Base-by-base conservation (phyloP, 768 basidiomycete genomes). In the Russula sp. region DNA sequence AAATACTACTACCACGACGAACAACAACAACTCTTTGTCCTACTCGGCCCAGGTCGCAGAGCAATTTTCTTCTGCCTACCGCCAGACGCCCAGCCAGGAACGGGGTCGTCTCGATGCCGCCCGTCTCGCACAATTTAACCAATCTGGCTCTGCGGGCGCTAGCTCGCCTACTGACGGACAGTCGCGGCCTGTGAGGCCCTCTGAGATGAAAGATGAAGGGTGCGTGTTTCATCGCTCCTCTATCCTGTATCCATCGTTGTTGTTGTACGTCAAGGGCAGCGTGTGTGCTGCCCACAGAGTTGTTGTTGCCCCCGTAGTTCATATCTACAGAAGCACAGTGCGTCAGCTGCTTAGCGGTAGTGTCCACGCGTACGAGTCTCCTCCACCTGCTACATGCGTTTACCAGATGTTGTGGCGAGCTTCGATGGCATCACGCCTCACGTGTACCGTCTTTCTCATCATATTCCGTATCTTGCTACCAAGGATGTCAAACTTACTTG, bases 161-260 rank as follows among this genome's bases (percentile, higher is more conserved):
- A 22, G 34, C 44, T 20, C 11, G 6, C 18, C 11, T n/a, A n/a
- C n/a, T 14, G 59, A 54, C n/a, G 59, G 36, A 16, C 60, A 44
- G 18, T 9, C 13, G 72, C 83, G 90, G 51, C 86, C 83, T 38
- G 78, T 94, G 18, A 82, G 91, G 38, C 90, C 90, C 20, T 88
- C 88, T 13, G 94, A 97, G 75, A 94, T 93, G 92, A 93, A 94
- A 75, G 95, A 97, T 70, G 94, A 96, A 90, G 94, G 94, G 95
- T 98, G 84, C 92, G 94, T 83, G 59, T 40, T 46, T 24, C 64
- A 55, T 60, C 26, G 24, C 46, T 59, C 56, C 16, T 32, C 56
- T 54, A 46, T 58, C 51, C 40, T 50, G 24, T 26, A 51, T 56
- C 40, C 50, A 8, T 55, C 11, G 44, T 57, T 10, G 28, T 57